Base-by-base conservation (phyloP, 495 filamentous ascomycete genomes). In the Letharia columbiana region DNA sequence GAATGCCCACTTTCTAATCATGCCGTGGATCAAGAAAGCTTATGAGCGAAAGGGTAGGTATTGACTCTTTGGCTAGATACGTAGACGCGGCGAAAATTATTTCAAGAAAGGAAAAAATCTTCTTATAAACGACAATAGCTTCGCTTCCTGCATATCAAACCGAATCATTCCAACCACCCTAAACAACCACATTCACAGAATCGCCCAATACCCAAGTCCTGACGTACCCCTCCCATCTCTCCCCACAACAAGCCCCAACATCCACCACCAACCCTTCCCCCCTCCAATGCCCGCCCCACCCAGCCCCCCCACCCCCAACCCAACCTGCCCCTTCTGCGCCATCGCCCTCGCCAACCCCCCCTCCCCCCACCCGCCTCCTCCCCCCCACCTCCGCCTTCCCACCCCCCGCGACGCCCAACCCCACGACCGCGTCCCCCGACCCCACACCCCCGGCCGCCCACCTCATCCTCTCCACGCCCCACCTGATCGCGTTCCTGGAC, bases 401-500 rank as follows among this genome's bases (percentile, higher is more conserved):
- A 80, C 66, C 62, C 42, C 64, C 23, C 57, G 44, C 9, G 49
- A 59, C 61, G 66, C 76, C 75, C 59, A 79, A 79, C 61, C 74
- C 77, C 12, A 56, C 63, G 75, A 75, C 75, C 73, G 50, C 81
- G 78, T 66, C 83, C 73, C 76, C 75, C 71, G 40, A 78, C 76
- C 13, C 73, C 63, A 69, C 60, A 61, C 60, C 80, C 74, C 13
- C 78, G 73, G 2, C 65, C 73, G 79, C 88, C 8, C 87, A 89
- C 74, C 71, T 95, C 39, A 78, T 96, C 39, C 84, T 96, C 60
- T 89, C 87, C 3, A 91, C 90, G 0, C 81, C 83, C 0, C 72
- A 84, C 68, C 81, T 91, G 35, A 73, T 96, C 41, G 92, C 91
- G 41, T 96, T 97, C 75, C 80, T 96, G 52, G 93, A 96, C 77